Conservation (phyloP, 257 asterid genomes). For the Forsythia viridissima region DNA sequence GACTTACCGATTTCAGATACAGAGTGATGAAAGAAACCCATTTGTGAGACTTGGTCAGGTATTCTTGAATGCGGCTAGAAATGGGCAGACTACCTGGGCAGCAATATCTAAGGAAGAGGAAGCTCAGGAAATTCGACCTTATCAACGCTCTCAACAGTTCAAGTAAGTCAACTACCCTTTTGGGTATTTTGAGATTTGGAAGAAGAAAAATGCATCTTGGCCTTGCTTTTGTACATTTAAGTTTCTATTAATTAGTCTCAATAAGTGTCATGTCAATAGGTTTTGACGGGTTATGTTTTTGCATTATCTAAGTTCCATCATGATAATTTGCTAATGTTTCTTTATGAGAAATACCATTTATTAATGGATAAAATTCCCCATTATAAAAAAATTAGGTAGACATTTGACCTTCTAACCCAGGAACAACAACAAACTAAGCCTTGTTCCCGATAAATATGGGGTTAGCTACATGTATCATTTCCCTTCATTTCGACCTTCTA, state of each 20-base stretch:
- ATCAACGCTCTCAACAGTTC: constrained; percentile 13
- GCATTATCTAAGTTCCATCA: neutral
- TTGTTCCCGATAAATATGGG: no score
- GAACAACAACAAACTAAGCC: no score
- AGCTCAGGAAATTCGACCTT: neutral
- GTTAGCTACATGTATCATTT: no score
- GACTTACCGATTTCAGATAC: constrained; percentile 24
- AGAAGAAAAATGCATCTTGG: neutral
- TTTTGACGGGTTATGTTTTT: neutral
- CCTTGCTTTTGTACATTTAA: neutral
- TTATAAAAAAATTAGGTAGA: no score
- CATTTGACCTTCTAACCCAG: no score
- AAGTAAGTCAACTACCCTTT: constrained; percentile 8
- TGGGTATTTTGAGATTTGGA: neutral
- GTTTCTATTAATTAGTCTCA: no score
- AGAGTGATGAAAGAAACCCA: neutral
- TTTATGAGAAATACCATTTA: no score
- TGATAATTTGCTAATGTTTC: no score
- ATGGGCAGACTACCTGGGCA: neutral
- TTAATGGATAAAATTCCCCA: no score
- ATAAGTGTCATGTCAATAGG: no score
- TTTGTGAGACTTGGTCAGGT: constrained; percentile 22
- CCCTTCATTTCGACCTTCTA: no score
- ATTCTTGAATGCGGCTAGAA: constrained; percentile 15
- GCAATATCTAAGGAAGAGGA: constrained; percentile 14